Base-by-base conservation (phyloP, 1,284 basidiomycete species). In the Trichosporon inkin region DNA sequence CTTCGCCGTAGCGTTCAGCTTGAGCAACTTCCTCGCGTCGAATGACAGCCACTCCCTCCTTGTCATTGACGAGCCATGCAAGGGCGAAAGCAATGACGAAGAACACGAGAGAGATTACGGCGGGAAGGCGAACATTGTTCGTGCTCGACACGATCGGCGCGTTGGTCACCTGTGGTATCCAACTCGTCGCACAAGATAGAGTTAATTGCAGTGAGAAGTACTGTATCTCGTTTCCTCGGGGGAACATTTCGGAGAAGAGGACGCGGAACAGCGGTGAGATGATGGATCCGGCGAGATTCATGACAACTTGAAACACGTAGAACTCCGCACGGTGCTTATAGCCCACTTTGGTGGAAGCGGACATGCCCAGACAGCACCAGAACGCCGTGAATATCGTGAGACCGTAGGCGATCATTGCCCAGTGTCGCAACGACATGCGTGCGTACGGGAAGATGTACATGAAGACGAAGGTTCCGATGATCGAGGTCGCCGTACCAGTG, bases 291-390 rank as follows among this genome's bases (percentile, higher is more conserved):
- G 58, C 58, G 16, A 47, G 36, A 14, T 44, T 55, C 36, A 47
- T 22, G 14, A 60, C 10, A 11, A 60, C 44, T 34, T 55, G 52
- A 24, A 55, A 54, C 34, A 60, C 41, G 19, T 55, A 60, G 36
- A 60, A 60, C 58, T 60, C 58, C 5, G 53, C 24, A 5, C 53
- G 52, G 35, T 60, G 58, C 53, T 60, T 60, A 41, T 55, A 60
- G 2, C 58, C 58, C 2, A 60, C 32, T 17, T 39, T 28, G 16
- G 28, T 32, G 13, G 20, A 17, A 6, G 36, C 3, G 51, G 22
- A 47, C 20, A 60, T 54, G 11, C 58, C 58, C 1, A 60, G 44
- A 7, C 53, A 41, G 41, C 58, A 60, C 58, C 53, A 60, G 19
- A 60, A 35, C 24, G 53, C 32, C 3, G 41, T 38, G 34, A 60